phyloP scores from a whole-genome alignment of 495 filamentous ascomycete species.

The Xylaria cubensis region DNA sequence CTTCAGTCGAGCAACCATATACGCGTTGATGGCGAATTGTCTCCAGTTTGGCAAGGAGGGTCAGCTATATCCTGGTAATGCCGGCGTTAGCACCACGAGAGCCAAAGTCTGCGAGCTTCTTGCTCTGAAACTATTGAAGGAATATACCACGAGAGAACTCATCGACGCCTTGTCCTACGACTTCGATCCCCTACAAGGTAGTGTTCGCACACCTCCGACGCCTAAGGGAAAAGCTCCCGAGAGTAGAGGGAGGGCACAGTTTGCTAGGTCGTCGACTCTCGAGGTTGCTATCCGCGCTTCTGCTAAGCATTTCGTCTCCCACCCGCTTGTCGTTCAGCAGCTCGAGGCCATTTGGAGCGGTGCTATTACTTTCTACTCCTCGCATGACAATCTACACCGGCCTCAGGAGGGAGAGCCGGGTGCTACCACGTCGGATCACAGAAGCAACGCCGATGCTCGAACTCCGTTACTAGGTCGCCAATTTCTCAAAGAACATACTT shows the following conservation, averaged over 20 bases:
- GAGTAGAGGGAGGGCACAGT: slow-evolving; percentile 50
- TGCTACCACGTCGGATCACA: slow-evolving; percentile 26
- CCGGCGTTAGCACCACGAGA: slow-evolving; percentile 79
- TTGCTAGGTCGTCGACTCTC: slow-evolving; percentile 83
- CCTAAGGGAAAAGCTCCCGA: slow-evolving; percentile 37
- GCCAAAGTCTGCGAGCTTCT: slow-evolving; percentile 89
- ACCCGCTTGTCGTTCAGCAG: slow-evolving; percentile 89
- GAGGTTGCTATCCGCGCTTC: slow-evolving; percentile 90
- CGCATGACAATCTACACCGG: slow-evolving; percentile 81
- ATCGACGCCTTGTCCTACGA: slow-evolving; percentile 93
- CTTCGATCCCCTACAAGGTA: slow-evolving; percentile 87
- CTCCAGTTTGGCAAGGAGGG: slow-evolving; percentile 91
- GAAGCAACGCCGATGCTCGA: slow-evolving; percentile 38
- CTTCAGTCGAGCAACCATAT: slow-evolving; percentile 84
- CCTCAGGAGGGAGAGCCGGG: slow-evolving; percentile 35
- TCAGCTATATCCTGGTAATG: slow-evolving; percentile 78
- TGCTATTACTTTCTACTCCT: slow-evolving; percentile 88
- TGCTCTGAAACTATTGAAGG: slow-evolving; percentile 87
- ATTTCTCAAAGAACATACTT: slow-evolving; percentile 45
- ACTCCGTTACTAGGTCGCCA: slow-evolving; percentile 54
- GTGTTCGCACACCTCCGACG: slow-evolving; percentile 56
- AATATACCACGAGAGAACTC: slow-evolving; percentile 85
- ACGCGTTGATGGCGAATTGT: slow-evolving; percentile 90
- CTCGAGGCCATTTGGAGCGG: slow-evolving; percentile 96
- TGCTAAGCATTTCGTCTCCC: slow-evolving; percentile 87